These are phyloP conservation scores for Didymosphaeria variabile DNA, from an alignment of 2,329 filamentous ascomycete genomes.

Conservation along the genomic window DNA sequence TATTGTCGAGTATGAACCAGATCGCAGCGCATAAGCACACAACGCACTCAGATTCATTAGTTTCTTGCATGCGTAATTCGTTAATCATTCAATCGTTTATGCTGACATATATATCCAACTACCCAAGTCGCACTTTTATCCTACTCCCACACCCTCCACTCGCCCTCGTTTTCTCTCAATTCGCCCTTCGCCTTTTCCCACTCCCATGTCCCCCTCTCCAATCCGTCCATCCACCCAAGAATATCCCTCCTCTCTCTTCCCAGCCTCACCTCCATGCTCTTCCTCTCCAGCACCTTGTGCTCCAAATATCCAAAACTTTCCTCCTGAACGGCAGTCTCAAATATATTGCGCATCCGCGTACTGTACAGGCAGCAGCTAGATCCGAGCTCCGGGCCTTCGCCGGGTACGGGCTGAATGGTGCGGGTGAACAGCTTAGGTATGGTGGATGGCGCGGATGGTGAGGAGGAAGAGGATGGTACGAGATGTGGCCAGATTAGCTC, in stretches of 20 bases:
- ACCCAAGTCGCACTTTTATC: background rate
- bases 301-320: conserved; percentile 74
- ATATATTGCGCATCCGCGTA: conserved; percentile 77
- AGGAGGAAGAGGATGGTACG: conserved; percentile 32
- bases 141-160: conserved; percentile 46
- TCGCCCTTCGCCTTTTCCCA: conserved; percentile 38
- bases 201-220: conserved; percentile 34
- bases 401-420: conserved; percentile 64
- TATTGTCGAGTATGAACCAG: too few relatives aligned
- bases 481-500: conserved; percentile 77
- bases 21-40: too few relatives aligned
- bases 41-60: too few relatives aligned
- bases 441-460: conserved; percentile 37
- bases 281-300: conserved; percentile 65
- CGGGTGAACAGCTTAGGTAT: conserved; percentile 56
- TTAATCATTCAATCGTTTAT: too few relatives aligned
- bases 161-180: conserved; percentile 33
- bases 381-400: conserved; percentile 53
- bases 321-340: conserved; percentile 70
- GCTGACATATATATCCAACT: background rate
- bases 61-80: too few relatives aligned
- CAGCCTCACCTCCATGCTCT: conserved; percentile 47
- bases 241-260: conserved; percentile 54
- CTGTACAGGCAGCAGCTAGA: conserved; percentile 82
- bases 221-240: conserved; percentile 31